Conservation (phyloP, 2,329 filamentous ascomycete genomes). For the Cercospora brassicicola region DNA sequence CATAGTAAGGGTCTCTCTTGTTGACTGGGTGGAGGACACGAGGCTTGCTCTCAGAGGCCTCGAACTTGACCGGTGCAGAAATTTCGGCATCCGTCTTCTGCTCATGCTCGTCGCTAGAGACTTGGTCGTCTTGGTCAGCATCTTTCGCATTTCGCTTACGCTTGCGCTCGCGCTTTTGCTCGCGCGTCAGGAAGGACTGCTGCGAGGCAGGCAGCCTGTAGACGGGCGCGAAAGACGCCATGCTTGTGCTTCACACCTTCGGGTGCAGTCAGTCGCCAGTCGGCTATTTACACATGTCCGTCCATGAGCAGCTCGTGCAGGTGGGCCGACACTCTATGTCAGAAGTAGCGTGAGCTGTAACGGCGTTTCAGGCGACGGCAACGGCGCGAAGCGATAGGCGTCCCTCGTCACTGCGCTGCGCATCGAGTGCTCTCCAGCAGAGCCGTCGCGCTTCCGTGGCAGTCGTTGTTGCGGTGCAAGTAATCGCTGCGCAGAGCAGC, state of each 20-base stretch:
- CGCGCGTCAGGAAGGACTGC: constrained; percentile 30
- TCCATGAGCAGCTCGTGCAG: neutral
- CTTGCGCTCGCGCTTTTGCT: constrained; percentile 32
- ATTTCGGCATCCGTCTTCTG: constrained; percentile 10
- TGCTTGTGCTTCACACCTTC: constrained; percentile 19
- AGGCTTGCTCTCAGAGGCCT: constrained; percentile 13
- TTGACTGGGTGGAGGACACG: constrained; percentile 31
- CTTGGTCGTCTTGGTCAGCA: constrained; percentile 23
- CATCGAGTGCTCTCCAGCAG: neutral
- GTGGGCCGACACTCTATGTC: constrained; percentile 4
- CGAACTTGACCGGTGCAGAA: constrained; percentile 9
- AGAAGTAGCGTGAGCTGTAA: constrained; percentile 1
- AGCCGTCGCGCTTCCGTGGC: neutral
- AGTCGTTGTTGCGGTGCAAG: neutral
- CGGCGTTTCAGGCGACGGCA: neutral
- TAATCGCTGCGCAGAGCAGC: neutral
- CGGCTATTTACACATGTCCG: constrained; percentile 13
- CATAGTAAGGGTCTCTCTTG: constrained; percentile 39
- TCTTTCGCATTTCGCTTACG: constrained; percentile 29
- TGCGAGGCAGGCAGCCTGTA: constrained; percentile 30
- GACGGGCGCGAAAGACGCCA: constrained; percentile 35
- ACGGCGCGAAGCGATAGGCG: neutral
- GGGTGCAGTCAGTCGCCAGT: neutral
- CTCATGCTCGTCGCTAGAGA: constrained; percentile 10
- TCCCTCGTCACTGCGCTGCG: neutral